These are phyloP conservation scores for Cadophora luteo-olivacea DNA, from an alignment of 2,329 filamentous ascomycete species.

Conservation along the genomic window DNA sequence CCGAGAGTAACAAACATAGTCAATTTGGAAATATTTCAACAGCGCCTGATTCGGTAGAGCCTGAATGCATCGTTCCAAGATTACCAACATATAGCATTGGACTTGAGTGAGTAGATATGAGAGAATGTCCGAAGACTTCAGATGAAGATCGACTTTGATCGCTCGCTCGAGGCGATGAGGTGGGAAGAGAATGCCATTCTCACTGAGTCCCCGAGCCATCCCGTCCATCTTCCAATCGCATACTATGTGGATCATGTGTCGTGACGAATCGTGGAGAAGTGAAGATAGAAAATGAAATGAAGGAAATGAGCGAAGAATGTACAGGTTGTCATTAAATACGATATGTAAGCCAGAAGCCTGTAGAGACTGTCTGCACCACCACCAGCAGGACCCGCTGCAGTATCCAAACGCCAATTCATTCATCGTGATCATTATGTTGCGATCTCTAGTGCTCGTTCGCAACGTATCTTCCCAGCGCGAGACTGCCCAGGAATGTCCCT, in stretches of 20 bases:
- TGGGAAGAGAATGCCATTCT: not conserved
- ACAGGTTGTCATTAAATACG: slow-evolving; percentile 6
- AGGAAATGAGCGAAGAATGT: not conserved
- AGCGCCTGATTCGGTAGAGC: not conserved
- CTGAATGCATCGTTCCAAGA: not conserved
- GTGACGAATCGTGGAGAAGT: not conserved
- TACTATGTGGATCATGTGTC: not conserved
- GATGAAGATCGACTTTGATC: not conserved
- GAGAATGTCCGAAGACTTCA: not conserved
- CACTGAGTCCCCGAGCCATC: not conserved
- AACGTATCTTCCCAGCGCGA: slow-evolving; percentile 51
- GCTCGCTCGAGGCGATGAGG: not conserved
- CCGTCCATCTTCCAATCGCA: not conserved
- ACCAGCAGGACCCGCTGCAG: slow-evolving; percentile 27
- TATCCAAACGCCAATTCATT: slow-evolving; percentile 15
- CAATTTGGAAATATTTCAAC: not conserved
- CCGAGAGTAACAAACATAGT: not conserved
- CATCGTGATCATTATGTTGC: slow-evolving; percentile 16
- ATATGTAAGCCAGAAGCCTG: not conserved
- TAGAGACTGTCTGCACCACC: not conserved
- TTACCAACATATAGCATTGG: not conserved
- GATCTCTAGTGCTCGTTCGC: slow-evolving; percentile 30
- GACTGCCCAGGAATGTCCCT: slow-evolving; percentile 84
- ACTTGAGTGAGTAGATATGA: not conserved
- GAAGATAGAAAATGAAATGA: not conserved